These are phyloP conservation scores for Allantophomopsis cytisporea DNA, from an alignment of 2,329 filamentous ascomycete genomes.

Conservation along the genomic window DNA sequence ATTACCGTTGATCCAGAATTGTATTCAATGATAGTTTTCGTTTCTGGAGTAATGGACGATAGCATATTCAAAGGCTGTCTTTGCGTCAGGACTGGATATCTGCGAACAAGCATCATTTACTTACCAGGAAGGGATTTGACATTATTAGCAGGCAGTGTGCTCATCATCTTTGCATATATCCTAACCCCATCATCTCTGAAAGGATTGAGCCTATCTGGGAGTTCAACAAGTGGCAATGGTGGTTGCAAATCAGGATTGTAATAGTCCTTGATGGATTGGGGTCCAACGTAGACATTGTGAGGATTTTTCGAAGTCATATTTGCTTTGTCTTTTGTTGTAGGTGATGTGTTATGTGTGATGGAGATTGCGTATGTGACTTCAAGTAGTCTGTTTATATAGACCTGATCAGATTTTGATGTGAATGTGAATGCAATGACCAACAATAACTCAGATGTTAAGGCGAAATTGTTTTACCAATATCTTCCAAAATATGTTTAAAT, in stretches of 20 bases:
- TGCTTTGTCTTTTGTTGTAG: too few species aligned
- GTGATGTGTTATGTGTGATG: too few species aligned
- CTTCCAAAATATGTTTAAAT: too few species aligned
- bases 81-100: too few species aligned
- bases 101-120: conserved; percentile 6
- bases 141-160: conserved; percentile 48
- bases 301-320: neutral
- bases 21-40: conserved; percentile 35
- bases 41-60: too few species aligned
- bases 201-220: conserved; percentile 42
- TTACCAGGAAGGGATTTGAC: conserved; percentile 47
- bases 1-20: conserved; percentile 50
- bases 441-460: too few species aligned
- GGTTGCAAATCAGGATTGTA: conserved; percentile 44
- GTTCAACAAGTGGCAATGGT: conserved; percentile 46
- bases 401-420: too few species aligned
- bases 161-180: conserved; percentile 55
- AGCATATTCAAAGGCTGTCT: too few species aligned
- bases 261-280: conserved; percentile 41
- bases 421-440: too few species aligned
- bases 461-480: too few species aligned
- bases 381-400: too few species aligned
- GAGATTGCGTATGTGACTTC: too few species aligned
- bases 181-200: conserved; percentile 41
- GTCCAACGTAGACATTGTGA: conserved; percentile 41